Percentiles rank a stretch among this genome's conserved stretches.
These are phyloP conservation scores for Clonostachys rosea DNA, from an alignment of 2,329 filamentous ascomycete genomes.

Conservation along the genomic window DNA sequence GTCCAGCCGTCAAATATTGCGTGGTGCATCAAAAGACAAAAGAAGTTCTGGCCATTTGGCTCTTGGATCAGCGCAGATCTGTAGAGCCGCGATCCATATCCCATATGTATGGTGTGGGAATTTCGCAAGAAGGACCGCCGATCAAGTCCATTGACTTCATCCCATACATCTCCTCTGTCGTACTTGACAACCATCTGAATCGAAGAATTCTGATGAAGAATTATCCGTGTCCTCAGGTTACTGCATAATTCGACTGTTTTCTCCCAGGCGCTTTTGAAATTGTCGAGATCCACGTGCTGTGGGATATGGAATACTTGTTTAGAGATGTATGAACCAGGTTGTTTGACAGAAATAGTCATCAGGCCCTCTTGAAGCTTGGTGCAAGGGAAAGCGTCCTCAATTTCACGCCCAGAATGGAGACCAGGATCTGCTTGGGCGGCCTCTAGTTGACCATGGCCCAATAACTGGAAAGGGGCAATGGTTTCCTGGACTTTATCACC, in stretches of 20 bases:
- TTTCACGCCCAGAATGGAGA: constrained; percentile 2
- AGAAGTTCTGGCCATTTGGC: constrained; percentile 2
- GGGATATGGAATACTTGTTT: constrained; percentile 7
- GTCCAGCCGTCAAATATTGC: constrained; percentile 18
- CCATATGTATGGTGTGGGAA: constrained; percentile 2
- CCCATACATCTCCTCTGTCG: neutral
- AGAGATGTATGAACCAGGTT: constrained; percentile 9
- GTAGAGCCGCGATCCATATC: constrained; percentile 6
- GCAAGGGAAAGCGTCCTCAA: constrained; percentile 44
- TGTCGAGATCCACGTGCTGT: constrained; percentile 1
- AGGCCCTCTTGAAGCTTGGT: constrained; percentile 43
- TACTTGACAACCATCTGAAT: constrained; percentile 7
- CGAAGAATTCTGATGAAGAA: constrained; percentile 4
- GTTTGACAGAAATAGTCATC: constrained; percentile 37
- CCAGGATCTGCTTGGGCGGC: neutral
- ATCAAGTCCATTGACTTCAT: neutral
- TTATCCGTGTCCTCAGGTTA: constrained; percentile 11
- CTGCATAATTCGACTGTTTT: constrained; percentile 5
- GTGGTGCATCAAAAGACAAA: constrained; percentile 17
- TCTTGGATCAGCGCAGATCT: constrained; percentile 5
- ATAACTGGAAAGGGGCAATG: constrained; percentile 1
- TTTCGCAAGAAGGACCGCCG: neutral
- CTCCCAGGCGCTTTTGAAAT: constrained; percentile 10
- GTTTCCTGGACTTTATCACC: neutral
- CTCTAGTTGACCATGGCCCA: neutral